These are phyloP conservation scores for Podaxis sp. DNA, from an alignment of 768 basidiomycete genomes.

Conservation along the genomic window DNA sequence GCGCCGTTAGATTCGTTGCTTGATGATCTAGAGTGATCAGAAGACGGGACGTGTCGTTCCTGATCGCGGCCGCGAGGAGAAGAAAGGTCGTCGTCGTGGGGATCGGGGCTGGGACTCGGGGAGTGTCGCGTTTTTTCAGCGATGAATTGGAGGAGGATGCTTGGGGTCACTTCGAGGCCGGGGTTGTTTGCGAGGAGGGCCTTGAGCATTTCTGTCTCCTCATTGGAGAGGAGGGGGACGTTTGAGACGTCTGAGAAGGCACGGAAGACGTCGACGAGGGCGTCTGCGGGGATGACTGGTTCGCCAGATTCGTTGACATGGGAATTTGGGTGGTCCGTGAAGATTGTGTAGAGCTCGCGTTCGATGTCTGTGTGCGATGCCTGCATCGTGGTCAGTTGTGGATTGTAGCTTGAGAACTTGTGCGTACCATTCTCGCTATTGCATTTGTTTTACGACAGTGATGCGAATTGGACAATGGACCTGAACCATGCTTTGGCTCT, in stretches of 20 bases:
- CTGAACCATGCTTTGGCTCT: not conserved
- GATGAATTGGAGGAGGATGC: slow-evolving; percentile 62
- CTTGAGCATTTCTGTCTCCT: slow-evolving; percentile 64
- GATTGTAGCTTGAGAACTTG: not conserved
- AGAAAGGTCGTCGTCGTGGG: slow-evolving; percentile 32
- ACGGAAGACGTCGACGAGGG: slow-evolving; percentile 69
- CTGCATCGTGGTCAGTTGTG: slow-evolving; percentile 3
- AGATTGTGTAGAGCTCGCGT: slow-evolving; percentile 64
- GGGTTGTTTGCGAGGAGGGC: slow-evolving; percentile 57
- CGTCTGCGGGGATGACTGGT: slow-evolving; percentile 66
- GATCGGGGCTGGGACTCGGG: slow-evolving; percentile 39
- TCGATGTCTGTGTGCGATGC: slow-evolving; percentile 51
- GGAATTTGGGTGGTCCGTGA: slow-evolving; percentile 62
- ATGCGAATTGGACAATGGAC: not conserved
- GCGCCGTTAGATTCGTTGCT: slow-evolving; percentile 55
- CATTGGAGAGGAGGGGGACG: slow-evolving; percentile 59
- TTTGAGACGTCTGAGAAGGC: slow-evolving; percentile 58
- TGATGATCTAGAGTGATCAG: slow-evolving; percentile 42
- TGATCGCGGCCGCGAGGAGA: slow-evolving; percentile 36
- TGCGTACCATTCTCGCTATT: slow-evolving; percentile 1
- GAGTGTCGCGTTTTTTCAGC: slow-evolving; percentile 56
- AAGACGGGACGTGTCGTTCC: slow-evolving; percentile 9
- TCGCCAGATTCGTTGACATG: slow-evolving; percentile 58
- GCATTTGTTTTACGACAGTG: not conserved
- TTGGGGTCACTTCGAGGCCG: slow-evolving; percentile 67